Conservation (phyloP, 129 eudicot species). For the Cynara cardunculus region DNA sequence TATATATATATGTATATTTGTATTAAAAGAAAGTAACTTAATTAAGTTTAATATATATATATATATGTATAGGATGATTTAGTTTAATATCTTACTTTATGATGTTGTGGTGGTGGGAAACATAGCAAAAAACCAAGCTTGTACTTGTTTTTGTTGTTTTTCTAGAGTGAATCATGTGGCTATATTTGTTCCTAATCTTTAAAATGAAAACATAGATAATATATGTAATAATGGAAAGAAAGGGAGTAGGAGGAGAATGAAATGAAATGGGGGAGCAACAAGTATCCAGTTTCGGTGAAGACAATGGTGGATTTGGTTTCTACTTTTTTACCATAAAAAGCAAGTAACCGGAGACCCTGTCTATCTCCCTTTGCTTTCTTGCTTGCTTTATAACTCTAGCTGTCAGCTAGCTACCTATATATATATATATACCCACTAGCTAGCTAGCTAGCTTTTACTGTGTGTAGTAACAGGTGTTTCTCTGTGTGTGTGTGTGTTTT, state of each 20-base stretch:
- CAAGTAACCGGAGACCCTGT: background rate
- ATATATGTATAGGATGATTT: too few relatives aligned
- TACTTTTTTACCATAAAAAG: conserved; percentile 18
- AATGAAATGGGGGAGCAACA: background rate
- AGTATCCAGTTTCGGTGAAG: conserved; percentile 10
- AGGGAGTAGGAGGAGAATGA: background rate
- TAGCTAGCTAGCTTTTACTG: background rate
- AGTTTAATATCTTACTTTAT: too few relatives aligned
- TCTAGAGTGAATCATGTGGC: background rate
- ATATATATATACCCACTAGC: background rate
- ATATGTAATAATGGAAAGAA: background rate
- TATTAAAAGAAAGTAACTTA: background rate
- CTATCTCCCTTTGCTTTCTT: background rate
- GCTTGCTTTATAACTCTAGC: background rate
- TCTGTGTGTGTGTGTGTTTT: background rate
- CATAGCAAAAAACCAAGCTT: background rate
- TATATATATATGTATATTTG: too few relatives aligned
- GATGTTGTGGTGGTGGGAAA: background rate
- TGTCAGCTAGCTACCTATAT: background rate
- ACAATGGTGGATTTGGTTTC: conserved; percentile 3
- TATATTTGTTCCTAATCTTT: too few relatives aligned
- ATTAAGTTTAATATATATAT: too few relatives aligned
- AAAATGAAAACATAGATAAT: background rate
- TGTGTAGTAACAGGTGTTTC: background rate
- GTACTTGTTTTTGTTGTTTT: background rate